These are phyloP conservation scores for Basidiobolus meristosporus DNA, from an alignment of 371 early-diverging fungal genomes.

Conservation along the genomic window DNA sequence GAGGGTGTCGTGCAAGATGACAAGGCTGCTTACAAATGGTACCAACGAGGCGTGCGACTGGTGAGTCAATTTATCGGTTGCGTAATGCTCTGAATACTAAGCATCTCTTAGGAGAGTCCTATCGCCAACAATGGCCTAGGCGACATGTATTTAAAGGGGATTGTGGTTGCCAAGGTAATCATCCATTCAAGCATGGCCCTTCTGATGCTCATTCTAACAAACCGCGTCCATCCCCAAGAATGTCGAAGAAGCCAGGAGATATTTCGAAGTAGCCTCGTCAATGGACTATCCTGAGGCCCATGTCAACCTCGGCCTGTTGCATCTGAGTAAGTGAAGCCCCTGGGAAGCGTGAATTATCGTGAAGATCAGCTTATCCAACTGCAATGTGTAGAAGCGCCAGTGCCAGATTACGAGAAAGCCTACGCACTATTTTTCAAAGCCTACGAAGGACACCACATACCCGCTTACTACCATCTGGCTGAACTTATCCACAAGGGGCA, in stretches of 20 bases:
- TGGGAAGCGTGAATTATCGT: too few species aligned
- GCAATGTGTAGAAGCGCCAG: too few species aligned
- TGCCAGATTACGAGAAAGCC: too few species aligned
- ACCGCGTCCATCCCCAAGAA: background rate
- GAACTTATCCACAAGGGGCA: too few species aligned
- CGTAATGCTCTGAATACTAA: background rate
- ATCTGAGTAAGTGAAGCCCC: too few species aligned
- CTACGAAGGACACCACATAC: too few species aligned
- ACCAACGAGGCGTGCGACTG: slow-evolving; percentile 36
- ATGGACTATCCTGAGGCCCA: slow-evolving; percentile 32
- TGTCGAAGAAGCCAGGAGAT: slow-evolving; percentile 18
- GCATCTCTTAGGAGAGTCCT: slow-evolving; percentile 19
- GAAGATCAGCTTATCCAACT: too few species aligned
- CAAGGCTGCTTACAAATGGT: slow-evolving; percentile 50
- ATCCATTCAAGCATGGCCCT: background rate
- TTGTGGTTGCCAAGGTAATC: slow-evolving; percentile 21
- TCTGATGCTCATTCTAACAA: too few species aligned
- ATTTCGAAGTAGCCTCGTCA: slow-evolving; percentile 38
- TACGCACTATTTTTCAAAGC: too few species aligned
- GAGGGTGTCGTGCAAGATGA: slow-evolving; percentile 53
- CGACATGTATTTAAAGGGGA: slow-evolving; percentile 60
- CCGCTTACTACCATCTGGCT: too few species aligned
- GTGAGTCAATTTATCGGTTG: slow-evolving; percentile 7
- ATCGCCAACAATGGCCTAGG: slow-evolving; percentile 53
- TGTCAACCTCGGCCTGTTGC: slow-evolving; percentile 23